Conservation (phyloP, 805 yeast genomes). For the Debaryomyces tyrocola region DNA sequence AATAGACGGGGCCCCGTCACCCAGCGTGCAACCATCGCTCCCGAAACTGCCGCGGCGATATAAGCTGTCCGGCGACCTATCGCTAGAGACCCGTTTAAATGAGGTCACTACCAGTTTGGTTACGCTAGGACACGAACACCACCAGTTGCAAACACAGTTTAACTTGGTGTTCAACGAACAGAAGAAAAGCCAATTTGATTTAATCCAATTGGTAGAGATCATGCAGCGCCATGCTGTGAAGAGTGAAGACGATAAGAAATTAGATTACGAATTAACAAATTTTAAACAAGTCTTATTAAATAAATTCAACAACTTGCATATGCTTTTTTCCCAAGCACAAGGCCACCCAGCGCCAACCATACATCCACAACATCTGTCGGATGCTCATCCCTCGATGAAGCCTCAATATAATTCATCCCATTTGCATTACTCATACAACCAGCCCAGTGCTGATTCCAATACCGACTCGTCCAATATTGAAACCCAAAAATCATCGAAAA, state of each 20-base stretch:
- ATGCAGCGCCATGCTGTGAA: constrained; percentile 14
- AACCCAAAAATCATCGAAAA: not conserved
- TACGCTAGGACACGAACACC: constrained; percentile 42
- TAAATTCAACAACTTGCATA: constrained; percentile 3
- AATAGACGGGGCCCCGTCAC: constrained; percentile 1
- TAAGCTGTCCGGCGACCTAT: not conserved
- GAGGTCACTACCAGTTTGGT: constrained; percentile 42
- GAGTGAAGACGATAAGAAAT: constrained; percentile 5
- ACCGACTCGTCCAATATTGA: not conserved
- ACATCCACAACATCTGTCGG: constrained; percentile 6
- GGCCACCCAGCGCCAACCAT: constrained; percentile 1
- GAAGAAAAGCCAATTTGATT: constrained; percentile 51
- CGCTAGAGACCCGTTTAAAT: constrained; percentile 6
- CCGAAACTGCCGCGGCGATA: not conserved
- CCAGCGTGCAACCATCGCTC: not conserved
- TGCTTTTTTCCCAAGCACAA: not conserved
- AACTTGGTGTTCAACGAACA: constrained; percentile 50
- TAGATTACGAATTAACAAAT: constrained; percentile 13
- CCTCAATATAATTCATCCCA: constrained; percentile 9
- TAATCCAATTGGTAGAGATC: constrained; percentile 51
- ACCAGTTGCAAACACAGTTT: constrained; percentile 42
- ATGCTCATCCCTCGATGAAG: not conserved
- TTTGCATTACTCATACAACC: not conserved
- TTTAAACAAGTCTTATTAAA: constrained; percentile 7
- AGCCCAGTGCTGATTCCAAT: not conserved